phyloP scores from a whole-genome alignment of 1,284 basidiomycete species.

The Sporisorium exsertum region DNA sequence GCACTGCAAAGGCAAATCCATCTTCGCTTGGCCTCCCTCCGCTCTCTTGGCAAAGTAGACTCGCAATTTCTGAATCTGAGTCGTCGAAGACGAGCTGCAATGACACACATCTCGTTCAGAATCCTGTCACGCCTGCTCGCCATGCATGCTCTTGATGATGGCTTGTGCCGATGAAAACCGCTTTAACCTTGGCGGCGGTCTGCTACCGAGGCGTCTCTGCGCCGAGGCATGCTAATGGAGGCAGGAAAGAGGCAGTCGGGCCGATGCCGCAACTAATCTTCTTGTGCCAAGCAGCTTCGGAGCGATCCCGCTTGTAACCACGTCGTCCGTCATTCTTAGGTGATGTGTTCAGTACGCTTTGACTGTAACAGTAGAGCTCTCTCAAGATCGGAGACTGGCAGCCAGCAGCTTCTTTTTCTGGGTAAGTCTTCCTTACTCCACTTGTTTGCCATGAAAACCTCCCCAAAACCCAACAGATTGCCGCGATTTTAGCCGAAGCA shows the following conservation, averaged over 20 bases:
- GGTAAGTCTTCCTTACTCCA: conserved; percentile 15
- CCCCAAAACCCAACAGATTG: neutral
- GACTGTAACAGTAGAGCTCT: neutral
- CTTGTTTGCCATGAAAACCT: neutral
- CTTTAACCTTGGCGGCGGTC: neutral
- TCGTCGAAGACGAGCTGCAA: neutral
- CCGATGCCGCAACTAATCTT: neutral
- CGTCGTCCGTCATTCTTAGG: too few species aligned
- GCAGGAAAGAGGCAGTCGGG: neutral
- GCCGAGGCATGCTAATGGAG: neutral
- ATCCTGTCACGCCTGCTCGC: neutral
- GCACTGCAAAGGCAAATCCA: too few species aligned
- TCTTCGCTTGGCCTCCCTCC: neutral
- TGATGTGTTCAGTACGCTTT: too few species aligned
- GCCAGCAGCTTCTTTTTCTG: neutral
- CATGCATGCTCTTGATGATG: neutral
- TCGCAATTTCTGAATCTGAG: neutral
- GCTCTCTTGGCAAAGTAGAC: neutral
- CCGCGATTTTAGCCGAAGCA: conserved; percentile 8
- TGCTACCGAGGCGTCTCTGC: neutral
- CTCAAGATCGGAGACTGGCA: neutral
- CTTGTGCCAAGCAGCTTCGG: neutral
- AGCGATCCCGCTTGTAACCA: neutral
- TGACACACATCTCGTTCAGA: neutral
- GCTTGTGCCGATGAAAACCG: conserved; percentile 4